Percentiles rank a stretch among this genome's conserved stretches.
These are phyloP conservation scores for Aspergillus indologenus DNA, from an alignment of 495 filamentous ascomycete species.

Conservation along the genomic window DNA sequence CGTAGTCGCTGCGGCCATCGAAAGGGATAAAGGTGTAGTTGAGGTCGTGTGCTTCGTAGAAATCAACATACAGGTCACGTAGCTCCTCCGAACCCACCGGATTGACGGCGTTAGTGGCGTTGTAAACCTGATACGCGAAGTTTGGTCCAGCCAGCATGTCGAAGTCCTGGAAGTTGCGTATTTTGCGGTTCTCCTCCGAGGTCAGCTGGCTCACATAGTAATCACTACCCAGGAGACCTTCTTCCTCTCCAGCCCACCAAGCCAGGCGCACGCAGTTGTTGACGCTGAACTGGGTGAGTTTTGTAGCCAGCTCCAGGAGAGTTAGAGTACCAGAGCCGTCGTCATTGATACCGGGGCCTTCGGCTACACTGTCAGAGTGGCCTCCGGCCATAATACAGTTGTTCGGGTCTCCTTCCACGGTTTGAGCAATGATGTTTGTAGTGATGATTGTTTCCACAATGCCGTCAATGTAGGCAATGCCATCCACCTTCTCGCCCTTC, in stretches of 20 bases:
- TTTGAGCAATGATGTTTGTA: slow-evolving; percentile 63
- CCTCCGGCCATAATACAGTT: slow-evolving; percentile 62
- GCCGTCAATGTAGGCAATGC: slow-evolving; percentile 54
- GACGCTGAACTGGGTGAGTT: slow-evolving; percentile 53
- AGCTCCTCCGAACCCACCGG: slow-evolving; percentile 60
- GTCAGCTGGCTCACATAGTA: slow-evolving; percentile 53
- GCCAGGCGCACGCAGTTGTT: slow-evolving; percentile 67
- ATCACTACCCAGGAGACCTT: slow-evolving; percentile 58
- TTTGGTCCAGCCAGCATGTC: slow-evolving; percentile 74
- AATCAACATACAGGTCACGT: slow-evolving; percentile 60
- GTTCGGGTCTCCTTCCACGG: slow-evolving; percentile 57
- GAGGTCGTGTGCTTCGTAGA: slow-evolving; percentile 43
- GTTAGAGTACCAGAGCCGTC: slow-evolving; percentile 64
- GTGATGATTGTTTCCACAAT: slow-evolving; percentile 45
- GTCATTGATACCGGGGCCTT: slow-evolving; percentile 62
- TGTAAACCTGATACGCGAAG: slow-evolving; percentile 63
- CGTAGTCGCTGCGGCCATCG: slow-evolving; percentile 65
- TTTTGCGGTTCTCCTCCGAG: slow-evolving; percentile 50
- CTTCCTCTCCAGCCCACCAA: slow-evolving; percentile 66
- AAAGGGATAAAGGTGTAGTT: slow-evolving; percentile 55
- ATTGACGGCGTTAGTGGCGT: slow-evolving; percentile 58
- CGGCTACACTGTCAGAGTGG: slow-evolving; percentile 64
- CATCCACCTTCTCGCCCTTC: slow-evolving; percentile 43
- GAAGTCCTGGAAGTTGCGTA: slow-evolving; percentile 68
- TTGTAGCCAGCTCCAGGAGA: slow-evolving; percentile 58